phyloP scores from a whole-genome alignment of 108 stramenopile genomes.

The Nitzschia palea region DNA sequence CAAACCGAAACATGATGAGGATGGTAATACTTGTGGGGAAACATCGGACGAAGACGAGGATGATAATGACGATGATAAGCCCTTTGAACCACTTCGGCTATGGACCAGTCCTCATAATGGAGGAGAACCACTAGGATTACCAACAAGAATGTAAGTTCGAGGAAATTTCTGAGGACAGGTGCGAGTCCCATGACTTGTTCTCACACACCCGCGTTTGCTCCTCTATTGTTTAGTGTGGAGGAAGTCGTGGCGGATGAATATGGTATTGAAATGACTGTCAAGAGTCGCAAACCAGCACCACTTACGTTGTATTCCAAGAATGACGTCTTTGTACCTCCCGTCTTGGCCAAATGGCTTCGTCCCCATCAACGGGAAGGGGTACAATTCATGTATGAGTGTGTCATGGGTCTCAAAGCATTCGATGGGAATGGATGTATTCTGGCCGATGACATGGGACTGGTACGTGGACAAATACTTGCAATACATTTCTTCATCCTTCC shows the following conservation, averaged over 20 bases:
- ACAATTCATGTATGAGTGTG: constrained; percentile 96
- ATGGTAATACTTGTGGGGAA: constrained; percentile 14
- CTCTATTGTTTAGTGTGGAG: constrained; percentile 43
- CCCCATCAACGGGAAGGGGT: constrained; percentile 99
- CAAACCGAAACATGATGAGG: constrained; percentile 5
- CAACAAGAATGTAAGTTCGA: constrained; percentile 51
- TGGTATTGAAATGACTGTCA: constrained; percentile 80
- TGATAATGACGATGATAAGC: constrained; percentile 55
- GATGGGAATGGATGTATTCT: constrained; percentile 91
- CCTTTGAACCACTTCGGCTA: constrained; percentile 76
- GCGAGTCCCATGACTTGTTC: neutral
- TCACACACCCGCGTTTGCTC: neutral
- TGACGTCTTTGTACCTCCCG: constrained; percentile 84
- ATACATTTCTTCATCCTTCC: neutral
- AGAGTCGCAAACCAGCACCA: constrained; percentile 53
- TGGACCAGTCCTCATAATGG: constrained; percentile 84
- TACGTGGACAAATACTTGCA: constrained; percentile 3
- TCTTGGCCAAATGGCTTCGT: constrained; percentile 94
- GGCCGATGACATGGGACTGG: constrained; percentile 60
- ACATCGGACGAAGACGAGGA: constrained; percentile 57
- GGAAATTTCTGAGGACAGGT: neutral
- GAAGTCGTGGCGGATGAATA: constrained; percentile 79
- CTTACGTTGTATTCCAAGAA: constrained; percentile 56
- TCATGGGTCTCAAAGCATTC: constrained; percentile 89
- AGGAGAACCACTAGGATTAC: constrained; percentile 78